Conservation (phyloP, 148 eudicot genomes). For the Cornus controversa region DNA sequence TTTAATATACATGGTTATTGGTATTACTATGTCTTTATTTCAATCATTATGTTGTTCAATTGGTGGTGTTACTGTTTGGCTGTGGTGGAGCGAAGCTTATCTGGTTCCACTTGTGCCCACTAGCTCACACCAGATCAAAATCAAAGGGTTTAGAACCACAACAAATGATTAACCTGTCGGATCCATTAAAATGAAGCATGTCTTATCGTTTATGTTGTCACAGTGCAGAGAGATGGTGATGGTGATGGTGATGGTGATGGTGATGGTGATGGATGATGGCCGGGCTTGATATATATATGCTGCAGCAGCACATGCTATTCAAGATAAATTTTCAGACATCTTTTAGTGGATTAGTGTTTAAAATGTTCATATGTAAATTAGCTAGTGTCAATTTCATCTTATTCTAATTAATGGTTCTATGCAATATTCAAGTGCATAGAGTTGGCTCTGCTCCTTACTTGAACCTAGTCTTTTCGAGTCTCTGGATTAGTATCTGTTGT, state of each 20-base stretch:
- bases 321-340: too few relatives aligned
- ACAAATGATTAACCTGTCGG: neutral
- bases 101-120: neutral
- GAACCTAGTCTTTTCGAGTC: too few relatives aligned
- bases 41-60: neutral
- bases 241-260: too few relatives aligned
- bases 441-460: too few relatives aligned
- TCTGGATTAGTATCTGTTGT: too few relatives aligned
- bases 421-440: too few relatives aligned
- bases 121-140: too few relatives aligned
- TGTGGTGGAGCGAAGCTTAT: neutral
- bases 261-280: too few relatives aligned
- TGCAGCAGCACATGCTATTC: too few relatives aligned
- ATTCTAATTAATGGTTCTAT: too few relatives aligned
- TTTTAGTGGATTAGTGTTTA: neutral
- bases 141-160: too few relatives aligned
- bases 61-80: neutral
- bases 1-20: neutral
- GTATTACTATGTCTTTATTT: neutral
- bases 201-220: neutral
- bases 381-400: neutral
- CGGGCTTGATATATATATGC: too few relatives aligned
- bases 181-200: neutral
- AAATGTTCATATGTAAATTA: neutral
- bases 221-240: slow-evolving; percentile 71